These are phyloP conservation scores for Tympanopsis confertula DNA, from an alignment of 2,329 filamentous ascomycete species.

Conservation along the genomic window DNA sequence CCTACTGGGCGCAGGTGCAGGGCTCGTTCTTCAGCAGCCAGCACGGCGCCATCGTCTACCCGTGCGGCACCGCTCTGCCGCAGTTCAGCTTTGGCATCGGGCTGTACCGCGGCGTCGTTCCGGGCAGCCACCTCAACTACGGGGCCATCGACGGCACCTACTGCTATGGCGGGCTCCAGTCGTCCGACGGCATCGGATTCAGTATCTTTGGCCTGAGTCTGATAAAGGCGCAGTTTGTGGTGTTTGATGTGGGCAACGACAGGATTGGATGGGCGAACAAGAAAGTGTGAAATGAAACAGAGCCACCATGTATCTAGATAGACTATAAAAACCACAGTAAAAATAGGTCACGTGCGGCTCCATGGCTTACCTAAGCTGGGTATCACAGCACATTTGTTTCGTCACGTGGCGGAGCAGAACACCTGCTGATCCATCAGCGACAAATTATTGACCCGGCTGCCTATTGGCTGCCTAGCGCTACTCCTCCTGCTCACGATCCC, in stretches of 20 bases:
- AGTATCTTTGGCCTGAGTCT: slow-evolving; percentile 13
- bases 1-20: not conserved
- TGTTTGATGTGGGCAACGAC: slow-evolving; percentile 9
- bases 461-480: too few species aligned
- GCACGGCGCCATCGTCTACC: slow-evolving; percentile 4
- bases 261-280: not conserved
- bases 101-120: slow-evolving; percentile 6
- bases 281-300: too few species aligned
- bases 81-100: slow-evolving; percentile 8
- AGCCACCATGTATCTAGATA: too few species aligned
- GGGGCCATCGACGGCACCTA: slow-evolving; percentile 4
- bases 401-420: too few species aligned
- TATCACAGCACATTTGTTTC: too few species aligned
- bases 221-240: slow-evolving; percentile 13
- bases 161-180: slow-evolving; percentile 9
- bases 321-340: too few species aligned
- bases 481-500: too few species aligned
- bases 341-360: too few species aligned
- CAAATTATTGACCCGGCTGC: too few species aligned
- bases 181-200: slow-evolving; percentile 8
- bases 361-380: too few species aligned
- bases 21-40: not conserved
- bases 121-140: slow-evolving; percentile 8
- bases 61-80: slow-evolving; percentile 8
- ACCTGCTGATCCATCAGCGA: too few species aligned